phyloP scores from a whole-genome alignment of 768 basidiomycete species.

The Lentinula raphanica region DNA sequence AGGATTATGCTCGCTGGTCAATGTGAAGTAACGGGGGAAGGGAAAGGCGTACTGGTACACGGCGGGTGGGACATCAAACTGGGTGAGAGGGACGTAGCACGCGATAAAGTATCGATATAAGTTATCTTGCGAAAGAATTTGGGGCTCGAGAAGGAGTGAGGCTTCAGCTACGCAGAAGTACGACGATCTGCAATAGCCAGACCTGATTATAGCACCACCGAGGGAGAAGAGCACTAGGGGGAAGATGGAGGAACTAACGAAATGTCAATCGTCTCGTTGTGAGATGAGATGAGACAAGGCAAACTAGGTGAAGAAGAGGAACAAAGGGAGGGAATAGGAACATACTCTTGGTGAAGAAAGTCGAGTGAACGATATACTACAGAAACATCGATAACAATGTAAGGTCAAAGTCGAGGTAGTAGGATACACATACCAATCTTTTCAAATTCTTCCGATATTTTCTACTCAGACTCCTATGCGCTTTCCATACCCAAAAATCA shows the following conservation, averaged over 20 bases:
- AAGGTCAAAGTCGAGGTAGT: neutral
- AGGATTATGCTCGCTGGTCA: neutral
- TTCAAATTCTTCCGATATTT: constrained; percentile 90
- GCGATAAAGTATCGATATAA: constrained; percentile 79
- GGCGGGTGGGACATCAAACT: constrained; percentile 79
- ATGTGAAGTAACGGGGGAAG: neutral
- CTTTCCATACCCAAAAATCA: constrained; percentile 95
- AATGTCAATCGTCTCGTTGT: constrained; percentile 7
- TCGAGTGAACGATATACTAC: constrained; percentile 83
- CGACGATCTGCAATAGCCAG: constrained; percentile 6
- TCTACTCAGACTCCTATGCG: constrained; percentile 71
- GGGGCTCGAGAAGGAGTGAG: constrained; percentile 45
- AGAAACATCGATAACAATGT: neutral
- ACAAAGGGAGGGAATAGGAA: too few species aligned
- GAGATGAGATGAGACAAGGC: constrained; percentile 2
- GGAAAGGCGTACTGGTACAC: constrained; percentile 63
- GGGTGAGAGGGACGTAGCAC: constrained; percentile 71
- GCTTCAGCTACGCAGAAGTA: neutral
- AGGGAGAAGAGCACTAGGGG: constrained; percentile 83
- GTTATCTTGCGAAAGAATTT: constrained; percentile 86
- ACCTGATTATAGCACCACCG: constrained; percentile 86
- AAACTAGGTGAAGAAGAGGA: neutral
- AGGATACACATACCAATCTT: constrained; percentile 49
- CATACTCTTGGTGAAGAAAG: constrained; percentile 84
- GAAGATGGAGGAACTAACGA: too few species aligned